Evolutionary conservation across 2,329 filamentous ascomycete genomes (phyloP), one percentile per base, ranked within the genome.

Genomic region (Alternaria solani): DNA sequence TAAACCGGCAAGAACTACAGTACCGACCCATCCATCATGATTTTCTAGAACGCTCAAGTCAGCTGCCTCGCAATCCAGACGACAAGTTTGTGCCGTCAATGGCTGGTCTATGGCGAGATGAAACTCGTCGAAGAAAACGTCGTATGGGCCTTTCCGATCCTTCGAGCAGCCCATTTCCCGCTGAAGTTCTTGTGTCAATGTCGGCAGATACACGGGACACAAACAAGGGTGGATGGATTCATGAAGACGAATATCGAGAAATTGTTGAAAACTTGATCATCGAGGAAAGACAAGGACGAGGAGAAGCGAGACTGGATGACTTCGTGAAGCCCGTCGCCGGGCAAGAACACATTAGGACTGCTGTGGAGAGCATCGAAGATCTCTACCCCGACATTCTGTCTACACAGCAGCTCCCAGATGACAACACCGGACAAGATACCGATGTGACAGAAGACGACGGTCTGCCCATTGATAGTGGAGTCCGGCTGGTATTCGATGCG

Each of bases 51-150:
- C 85, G 87, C 12, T 78, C 88, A 11, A 82, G 85, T 36, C 89
- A 91, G 3, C 77, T 90, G 66, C 64, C 58, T 7, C 48, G 58
- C 20, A 82, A 87, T 0, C 78, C 84, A 0, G 88, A 92, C 65
- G 83, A 94, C 73, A 97, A 96, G 73, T 84, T 97, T 11, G 94
- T 99, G 5, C 89, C 92, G 72, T 99, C 95, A 65, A 94, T 99
- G 91, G 93, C 93, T 56, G 91, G 92, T 0, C 80, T 99, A 3
- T 99, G 95, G 95, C 89, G 89, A 74, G 93, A 97, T 69, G 95
- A 98, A 77, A 92, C 90, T 0, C 88, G 88, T 59, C 87, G 94
- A 44, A 87, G 94, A 32, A 94, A 91, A 77, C 84, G 86, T 48
- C 87, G 86, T 46, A 89, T 94, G 86, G 86, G 88, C 2, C 82